Evolutionary conservation across 306 rosid genomes (phyloP).

Genomic region (Pyrus communis): DNA sequence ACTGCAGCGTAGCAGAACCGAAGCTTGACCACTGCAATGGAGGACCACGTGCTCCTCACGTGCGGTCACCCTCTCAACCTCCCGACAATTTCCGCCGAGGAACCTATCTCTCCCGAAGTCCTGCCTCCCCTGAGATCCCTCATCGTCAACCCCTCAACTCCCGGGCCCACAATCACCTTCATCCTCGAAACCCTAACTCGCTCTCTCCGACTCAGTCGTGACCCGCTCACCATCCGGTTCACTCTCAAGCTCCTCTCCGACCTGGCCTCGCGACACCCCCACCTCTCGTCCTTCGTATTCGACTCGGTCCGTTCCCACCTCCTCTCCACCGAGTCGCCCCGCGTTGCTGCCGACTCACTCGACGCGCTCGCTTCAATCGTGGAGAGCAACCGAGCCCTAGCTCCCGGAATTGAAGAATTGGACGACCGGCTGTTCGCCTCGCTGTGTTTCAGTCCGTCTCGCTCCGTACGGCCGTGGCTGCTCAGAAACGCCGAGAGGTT

Average conservation of each 20-base stretch:
- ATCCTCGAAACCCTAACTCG: conserved; percentile 38
- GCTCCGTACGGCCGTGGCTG: conserved; percentile 53
- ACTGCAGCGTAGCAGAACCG: not conserved
- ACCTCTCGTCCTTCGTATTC: conserved; percentile 24
- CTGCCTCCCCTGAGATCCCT: conserved; percentile 46
- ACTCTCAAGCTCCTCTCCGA: conserved; percentile 51
- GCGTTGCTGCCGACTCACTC: conserved; percentile 40
- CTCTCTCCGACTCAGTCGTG: conserved; percentile 28
- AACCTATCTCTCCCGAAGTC: conserved; percentile 28
- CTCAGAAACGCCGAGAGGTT: conserved; percentile 51
- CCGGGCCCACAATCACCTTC: conserved; percentile 33
- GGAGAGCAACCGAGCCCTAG: not conserved
- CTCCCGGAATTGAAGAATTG: conserved; percentile 20
- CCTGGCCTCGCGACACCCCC: conserved; percentile 30
- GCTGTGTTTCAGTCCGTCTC: conserved; percentile 52
- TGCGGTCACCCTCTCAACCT: not conserved
- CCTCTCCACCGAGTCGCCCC: conserved; percentile 25
- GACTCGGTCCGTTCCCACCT: conserved; percentile 28
- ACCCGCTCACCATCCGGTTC: conserved; percentile 21
- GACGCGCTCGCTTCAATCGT: conserved; percentile 31
- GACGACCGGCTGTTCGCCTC: conserved; percentile 54
- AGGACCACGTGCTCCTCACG: not conserved
- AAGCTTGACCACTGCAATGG: conserved; percentile 11
- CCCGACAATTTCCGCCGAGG: not conserved
- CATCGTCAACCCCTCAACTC: conserved; percentile 52